Base-by-base conservation (phyloP, 176 grass and related monocot genomes). In the Ensete glaucum region DNA sequence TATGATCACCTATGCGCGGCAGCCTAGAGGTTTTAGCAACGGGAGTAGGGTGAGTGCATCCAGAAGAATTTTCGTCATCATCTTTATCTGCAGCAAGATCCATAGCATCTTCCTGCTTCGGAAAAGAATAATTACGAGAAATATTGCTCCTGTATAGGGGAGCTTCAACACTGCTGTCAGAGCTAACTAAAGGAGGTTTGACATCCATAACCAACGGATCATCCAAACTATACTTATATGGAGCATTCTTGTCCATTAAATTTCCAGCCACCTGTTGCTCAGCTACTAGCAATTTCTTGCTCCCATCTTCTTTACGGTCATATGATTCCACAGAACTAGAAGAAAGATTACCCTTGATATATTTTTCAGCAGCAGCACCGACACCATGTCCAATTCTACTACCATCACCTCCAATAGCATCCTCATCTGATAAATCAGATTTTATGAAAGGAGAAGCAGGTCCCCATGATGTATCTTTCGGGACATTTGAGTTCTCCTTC, bases 131-230 rank as follows among this genome's bases (percentile, higher is more conserved):
- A 0, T 78, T 87, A 25, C 59, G 71, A 59, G 11, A 73, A 84
- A 87, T 68, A 62, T 82, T 68, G 67, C 79, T 74, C 11, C 64
- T 84, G 72, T 89, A 79, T 53, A 79, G 22, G 52, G 91, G 86
- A 85, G 85, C 84, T 62, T 95, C 91, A 54, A 80, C 84, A 22
- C 84, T 99, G 80, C 90, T 89, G 76, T 89, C 91, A 63, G 96
- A 99, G 77, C 96, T 99, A 74, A 91, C 86, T 77, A 91, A 84
- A 83, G 91, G 83, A 9, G 86, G 82, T 74, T 99, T 91, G 22
- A 59, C 75, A 76, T 86, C 84, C 21, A 86, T 80, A 80, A 91
- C 82, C 86, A 89, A 87, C 52, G 62, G 79, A 74, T 89, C 87
- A 13, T 78, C 71, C 59, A 86, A 67, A 73, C 74, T 89, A 81